These are phyloP conservation scores for Monosporascus sp. DNA, from an alignment of 2,329 filamentous ascomycete species.

Conservation along the genomic window DNA sequence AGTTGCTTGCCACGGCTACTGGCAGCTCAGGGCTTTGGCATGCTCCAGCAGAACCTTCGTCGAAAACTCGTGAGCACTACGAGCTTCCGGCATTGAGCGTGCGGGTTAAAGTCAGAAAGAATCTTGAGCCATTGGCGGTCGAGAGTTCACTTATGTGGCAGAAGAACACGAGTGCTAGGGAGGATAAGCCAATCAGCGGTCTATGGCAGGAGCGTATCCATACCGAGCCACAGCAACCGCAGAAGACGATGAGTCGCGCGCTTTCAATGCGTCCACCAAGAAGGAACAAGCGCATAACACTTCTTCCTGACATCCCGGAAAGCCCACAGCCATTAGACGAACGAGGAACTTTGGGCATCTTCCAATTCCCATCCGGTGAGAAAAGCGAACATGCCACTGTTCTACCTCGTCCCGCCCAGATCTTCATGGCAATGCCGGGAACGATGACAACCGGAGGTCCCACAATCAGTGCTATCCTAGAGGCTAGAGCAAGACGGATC, in stretches of 20 bases:
- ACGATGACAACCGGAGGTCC: slow-evolving; percentile 41
- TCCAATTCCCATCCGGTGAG: slow-evolving; percentile 63
- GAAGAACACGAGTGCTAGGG: slow-evolving; percentile 11
- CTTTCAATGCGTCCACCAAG: slow-evolving; percentile 49
- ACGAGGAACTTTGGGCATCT: slow-evolving; percentile 56
- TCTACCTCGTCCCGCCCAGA: slow-evolving; percentile 30
- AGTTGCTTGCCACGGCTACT: slow-evolving; percentile 2
- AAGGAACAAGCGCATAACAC: slow-evolving; percentile 50
- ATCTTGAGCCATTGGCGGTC: slow-evolving; percentile 27
- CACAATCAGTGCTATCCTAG: slow-evolving; percentile 22
- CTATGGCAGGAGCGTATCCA: slow-evolving; percentile 20
- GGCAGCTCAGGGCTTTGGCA: slow-evolving; percentile 17
- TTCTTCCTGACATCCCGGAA: slow-evolving; percentile 58
- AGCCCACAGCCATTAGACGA: slow-evolving; percentile 55
- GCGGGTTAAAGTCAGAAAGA: slow-evolving; percentile 31
- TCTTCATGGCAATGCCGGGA: slow-evolving; percentile 44
- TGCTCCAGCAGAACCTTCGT: slow-evolving; percentile 2
- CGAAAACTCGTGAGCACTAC: not conserved
- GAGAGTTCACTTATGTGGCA: slow-evolving; percentile 35
- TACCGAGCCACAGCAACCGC: slow-evolving; percentile 15
- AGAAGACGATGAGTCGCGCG: slow-evolving; percentile 31
- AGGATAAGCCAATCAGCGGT: slow-evolving; percentile 2
- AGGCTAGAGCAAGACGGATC: slow-evolving; percentile 29
- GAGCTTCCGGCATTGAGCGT: slow-evolving; percentile 27
- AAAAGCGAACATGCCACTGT: slow-evolving; percentile 50